Evolutionary conservation across 2,329 filamentous ascomycete species (phyloP), one percentile per base, ranked within the genome.

Genomic region (Nakataea oryzae): DNA sequence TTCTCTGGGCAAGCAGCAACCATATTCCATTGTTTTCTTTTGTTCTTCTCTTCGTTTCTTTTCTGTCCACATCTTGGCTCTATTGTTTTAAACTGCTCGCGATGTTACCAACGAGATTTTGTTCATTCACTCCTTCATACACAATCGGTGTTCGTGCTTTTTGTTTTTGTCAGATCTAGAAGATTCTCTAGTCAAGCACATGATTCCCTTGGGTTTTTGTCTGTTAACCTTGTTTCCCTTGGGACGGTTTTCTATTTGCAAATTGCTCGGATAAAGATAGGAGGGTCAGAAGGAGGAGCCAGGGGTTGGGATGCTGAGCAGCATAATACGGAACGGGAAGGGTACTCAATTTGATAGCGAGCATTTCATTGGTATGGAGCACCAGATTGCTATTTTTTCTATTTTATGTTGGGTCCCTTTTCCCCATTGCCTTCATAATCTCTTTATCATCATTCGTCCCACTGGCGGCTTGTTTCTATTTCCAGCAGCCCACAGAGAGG

Each of bases 41-140:
- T 62, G 32, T 64, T 63, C 8, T 61, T 47, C 57, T 57, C 11
- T 30, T 30, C 30, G n/a, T n/a, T n/a, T 17, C 14, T 41, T 6
- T 41, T 14, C 34, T 41, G 7, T 14, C n/a, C n/a, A n/a, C n/a
- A n/a, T n/a, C n/a, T n/a, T n/a, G n/a, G n/a, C 14, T 41, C 17
- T 47, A 6, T 1, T n/a, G 17, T n/a, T n/a, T 50, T 17, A 5
- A 9, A 50, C 41, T 9, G 41, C 3, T n/a, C 41, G 41, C 41
- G 17, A 50, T 9, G 41, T n/a, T 50, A 50, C 41, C 4, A 50
- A 50, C 41, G 41, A 50, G n/a, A 2, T 9, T 9, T 50, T 50
- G 3, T 50, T 50, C 41, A 50, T n/a, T 21, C 41, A 12, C 41
- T 50, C 41, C 17, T 50, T 50, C 41, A 50, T 50, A n/a, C 41